These are phyloP conservation scores for Excoecaria agallocha DNA, from an alignment of 345 rosid genomes.

Conservation along the genomic window DNA sequence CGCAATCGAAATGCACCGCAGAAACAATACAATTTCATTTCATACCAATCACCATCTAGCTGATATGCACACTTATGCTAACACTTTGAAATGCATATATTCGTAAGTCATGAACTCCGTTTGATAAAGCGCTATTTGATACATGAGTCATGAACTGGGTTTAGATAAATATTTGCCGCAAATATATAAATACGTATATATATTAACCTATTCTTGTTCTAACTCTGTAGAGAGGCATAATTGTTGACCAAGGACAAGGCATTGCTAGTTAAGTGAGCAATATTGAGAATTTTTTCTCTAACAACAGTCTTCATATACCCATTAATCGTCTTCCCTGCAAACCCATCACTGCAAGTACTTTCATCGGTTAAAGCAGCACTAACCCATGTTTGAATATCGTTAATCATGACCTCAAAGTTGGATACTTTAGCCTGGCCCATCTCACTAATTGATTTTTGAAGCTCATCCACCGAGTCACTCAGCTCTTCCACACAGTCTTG, in stretches of 20 bases:
- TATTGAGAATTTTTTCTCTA: slow-evolving; percentile 36
- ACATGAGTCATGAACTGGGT: too few relatives aligned
- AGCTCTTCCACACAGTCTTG: slow-evolving; percentile 66
- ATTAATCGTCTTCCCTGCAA: slow-evolving; percentile 35
- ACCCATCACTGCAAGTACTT: slow-evolving; percentile 70
- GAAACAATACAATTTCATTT: too few relatives aligned
- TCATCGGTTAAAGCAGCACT: slow-evolving; percentile 76
- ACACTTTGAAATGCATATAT: too few relatives aligned
- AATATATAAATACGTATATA: too few relatives aligned
- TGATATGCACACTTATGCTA: too few relatives aligned
- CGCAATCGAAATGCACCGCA: too few relatives aligned
- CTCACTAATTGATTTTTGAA: slow-evolving; percentile 56
- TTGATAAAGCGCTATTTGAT: too few relatives aligned
- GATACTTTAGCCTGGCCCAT: slow-evolving; percentile 35
- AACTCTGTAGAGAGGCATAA: slow-evolving; percentile 42
- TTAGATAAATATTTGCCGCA: too few relatives aligned
- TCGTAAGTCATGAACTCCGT: too few relatives aligned
- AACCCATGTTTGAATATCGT: slow-evolving; percentile 70
- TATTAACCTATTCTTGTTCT: too few relatives aligned
- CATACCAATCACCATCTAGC: too few relatives aligned
- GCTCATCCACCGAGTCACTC: slow-evolving; percentile 51
- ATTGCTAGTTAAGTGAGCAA: slow-evolving; percentile 67
- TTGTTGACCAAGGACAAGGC: slow-evolving; percentile 70
- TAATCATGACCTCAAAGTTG: slow-evolving; percentile 39
- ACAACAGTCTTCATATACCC: slow-evolving; percentile 23